These are phyloP conservation scores for Manihot esculenta DNA, from an alignment of 441 rosid genomes.

Conservation along the genomic window DNA sequence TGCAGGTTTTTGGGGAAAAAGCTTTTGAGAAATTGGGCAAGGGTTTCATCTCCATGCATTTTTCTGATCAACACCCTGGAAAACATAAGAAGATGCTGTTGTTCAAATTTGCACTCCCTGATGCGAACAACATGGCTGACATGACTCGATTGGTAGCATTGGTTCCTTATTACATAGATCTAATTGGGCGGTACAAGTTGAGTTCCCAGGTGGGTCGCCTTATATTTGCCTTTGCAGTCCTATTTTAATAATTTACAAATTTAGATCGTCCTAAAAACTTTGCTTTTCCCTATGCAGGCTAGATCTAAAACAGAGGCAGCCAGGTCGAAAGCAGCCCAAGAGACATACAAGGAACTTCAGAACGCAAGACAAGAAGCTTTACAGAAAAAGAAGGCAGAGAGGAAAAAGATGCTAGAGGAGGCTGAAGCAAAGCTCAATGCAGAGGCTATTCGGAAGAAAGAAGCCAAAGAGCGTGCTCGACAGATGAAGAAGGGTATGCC, in stretches of 20 bases:
- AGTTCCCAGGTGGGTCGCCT: slow-evolving; percentile 67
- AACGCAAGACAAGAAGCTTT: slow-evolving; percentile 89
- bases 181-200: slow-evolving; percentile 87
- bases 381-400: slow-evolving; percentile 84
- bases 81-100: slow-evolving; percentile 76
- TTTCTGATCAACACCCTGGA: slow-evolving; percentile 85
- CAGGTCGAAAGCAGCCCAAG: slow-evolving; percentile 78
- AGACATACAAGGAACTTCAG: slow-evolving; percentile 82
- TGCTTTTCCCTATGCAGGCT: slow-evolving; percentile 43
- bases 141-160: slow-evolving; percentile 80
- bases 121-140: slow-evolving; percentile 71
- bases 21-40: slow-evolving; percentile 81
- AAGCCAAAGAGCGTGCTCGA: slow-evolving; percentile 82
- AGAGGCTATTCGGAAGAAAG: slow-evolving; percentile 78
- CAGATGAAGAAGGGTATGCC: slow-evolving; percentile 87
- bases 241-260: background rate
- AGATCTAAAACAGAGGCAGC: slow-evolving; percentile 72
- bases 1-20: slow-evolving; percentile 95
- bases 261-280: slow-evolving; percentile 7
- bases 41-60: slow-evolving; percentile 92
- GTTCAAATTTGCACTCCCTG: slow-evolving; percentile 89
- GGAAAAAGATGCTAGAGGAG: slow-evolving; percentile 79
- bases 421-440: slow-evolving; percentile 86
- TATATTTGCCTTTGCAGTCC: background rate
- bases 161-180: slow-evolving; percentile 86